A percentile compares a stretch with the other conserved stretches of the same genome.
These are phyloP conservation scores for Pythium dissotocum DNA, from an alignment of 352 stramenopile species.

Conservation along the genomic window DNA sequence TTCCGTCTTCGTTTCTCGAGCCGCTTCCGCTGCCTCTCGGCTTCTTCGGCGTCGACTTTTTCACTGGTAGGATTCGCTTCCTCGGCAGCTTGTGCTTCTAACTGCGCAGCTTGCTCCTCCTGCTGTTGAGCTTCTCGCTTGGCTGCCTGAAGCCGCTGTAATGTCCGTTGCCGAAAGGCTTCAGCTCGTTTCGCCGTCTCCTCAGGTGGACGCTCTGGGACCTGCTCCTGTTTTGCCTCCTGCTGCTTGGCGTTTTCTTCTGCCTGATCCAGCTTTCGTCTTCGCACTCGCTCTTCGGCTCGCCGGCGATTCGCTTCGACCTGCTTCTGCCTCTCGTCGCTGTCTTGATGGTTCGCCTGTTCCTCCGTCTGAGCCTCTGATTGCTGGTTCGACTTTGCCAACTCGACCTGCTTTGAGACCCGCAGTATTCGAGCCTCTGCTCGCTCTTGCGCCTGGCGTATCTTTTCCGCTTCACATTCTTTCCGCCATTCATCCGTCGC, in stretches of 20 bases:
- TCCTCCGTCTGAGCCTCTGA: constrained; percentile 1
- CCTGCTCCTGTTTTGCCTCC: constrained; percentile 6
- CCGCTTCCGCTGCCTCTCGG: constrained; percentile 29
- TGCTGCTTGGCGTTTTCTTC: constrained; percentile 1
- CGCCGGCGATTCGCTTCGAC: constrained; percentile 42
- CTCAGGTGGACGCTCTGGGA: constrained; percentile 11
- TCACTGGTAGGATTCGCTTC: constrained; percentile 2
- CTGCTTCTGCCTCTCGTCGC: constrained; percentile 31
- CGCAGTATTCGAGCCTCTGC: constrained; percentile 44
- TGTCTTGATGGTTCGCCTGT: not conserved
- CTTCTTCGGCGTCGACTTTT: constrained; percentile 29
- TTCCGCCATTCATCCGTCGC: constrained; percentile 35
- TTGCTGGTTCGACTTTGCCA: constrained; percentile 24
- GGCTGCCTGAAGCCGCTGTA: constrained; percentile 23
- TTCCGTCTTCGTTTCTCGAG: constrained; percentile 46
- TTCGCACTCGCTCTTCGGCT: constrained; percentile 51
- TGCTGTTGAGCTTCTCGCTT: constrained; percentile 14
- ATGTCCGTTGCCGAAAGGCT: constrained; percentile 16
- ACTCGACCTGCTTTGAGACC: constrained; percentile 45
- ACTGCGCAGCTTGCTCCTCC: not conserved
- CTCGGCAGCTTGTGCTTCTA: not conserved
- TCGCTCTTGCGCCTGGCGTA: constrained; percentile 62
- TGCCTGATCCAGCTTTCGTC: constrained; percentile 26
- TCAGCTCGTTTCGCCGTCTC: constrained; percentile 12
- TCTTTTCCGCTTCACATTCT: constrained; percentile 37